These are phyloP conservation scores for Remersonia thermophila DNA, from an alignment of 2,329 filamentous ascomycete species.

Conservation along the genomic window DNA sequence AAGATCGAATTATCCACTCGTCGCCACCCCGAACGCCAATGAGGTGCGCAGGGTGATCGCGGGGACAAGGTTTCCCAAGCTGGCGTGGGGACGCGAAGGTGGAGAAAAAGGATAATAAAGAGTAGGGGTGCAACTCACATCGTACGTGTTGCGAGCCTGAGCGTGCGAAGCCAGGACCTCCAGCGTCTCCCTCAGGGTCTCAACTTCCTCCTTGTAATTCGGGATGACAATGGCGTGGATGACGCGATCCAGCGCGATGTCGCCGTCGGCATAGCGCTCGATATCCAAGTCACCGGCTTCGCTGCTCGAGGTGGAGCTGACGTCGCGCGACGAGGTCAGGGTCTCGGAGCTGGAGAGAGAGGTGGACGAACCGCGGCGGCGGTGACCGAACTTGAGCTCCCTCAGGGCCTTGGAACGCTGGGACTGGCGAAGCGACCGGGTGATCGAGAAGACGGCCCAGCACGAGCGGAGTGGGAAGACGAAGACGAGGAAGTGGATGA, in stretches of 20 bases:
- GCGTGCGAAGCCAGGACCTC: constrained; percentile 57
- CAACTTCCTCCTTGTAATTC: constrained; percentile 62
- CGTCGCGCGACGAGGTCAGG: constrained; percentile 32
- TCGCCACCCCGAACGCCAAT: constrained; percentile 1
- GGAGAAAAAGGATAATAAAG: background rate
- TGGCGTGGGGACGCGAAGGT: background rate
- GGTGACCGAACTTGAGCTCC: constrained; percentile 34
- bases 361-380: constrained; percentile 39
- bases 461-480: constrained; percentile 50
- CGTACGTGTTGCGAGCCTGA: constrained; percentile 50
- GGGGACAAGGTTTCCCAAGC: background rate
- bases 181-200: constrained; percentile 55
- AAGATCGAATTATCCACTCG: constrained; percentile 7
- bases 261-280: constrained; percentile 34
- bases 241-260: constrained; percentile 32
- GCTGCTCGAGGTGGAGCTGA: constrained; percentile 35
- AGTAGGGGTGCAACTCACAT: constrained; percentile 40
- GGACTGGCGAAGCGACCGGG: constrained; percentile 34
- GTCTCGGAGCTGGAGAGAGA: constrained; percentile 46
- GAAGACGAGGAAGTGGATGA: constrained; percentile 53
- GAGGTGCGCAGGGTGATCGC: no score
- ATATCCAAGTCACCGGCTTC: constrained; percentile 39
- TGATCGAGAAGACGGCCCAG: constrained; percentile 48
- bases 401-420: constrained; percentile 33
- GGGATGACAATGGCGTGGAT: constrained; percentile 58